Evolutionary conservation across 768 basidiomycete genomes (phyloP), one percentile per base, ranked within the genome.

Genomic region (Piloderma croceum): DNA sequence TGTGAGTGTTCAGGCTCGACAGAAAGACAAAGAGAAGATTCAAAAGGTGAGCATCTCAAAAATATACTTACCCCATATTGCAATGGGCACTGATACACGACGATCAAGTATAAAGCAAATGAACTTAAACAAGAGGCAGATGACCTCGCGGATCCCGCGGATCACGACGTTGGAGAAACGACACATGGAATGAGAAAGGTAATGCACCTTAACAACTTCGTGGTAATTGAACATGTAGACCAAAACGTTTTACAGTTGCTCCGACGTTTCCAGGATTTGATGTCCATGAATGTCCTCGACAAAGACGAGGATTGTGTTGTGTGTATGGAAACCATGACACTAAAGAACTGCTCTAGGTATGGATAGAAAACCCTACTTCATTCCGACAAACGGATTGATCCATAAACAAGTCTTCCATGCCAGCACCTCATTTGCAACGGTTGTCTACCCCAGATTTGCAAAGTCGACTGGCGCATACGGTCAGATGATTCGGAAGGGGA

Each of bases 141-240:
- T 37, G 68, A 71, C 41, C 47, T 65, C 36, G 49, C 41, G 17
- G 70, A 74, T 42, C 63, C 64, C 4, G 46, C 62, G 9, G 51
- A 58, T 9, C 43, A 51, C n/a, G 59, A 55, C 15, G 49, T 56
- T 7, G 61, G 52, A 2, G 70, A 71, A 39, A 38, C 60, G 17
- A 51, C 52, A 3, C 36, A 64, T 44, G 46, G 55, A 12, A 69
- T 73, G 69, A 59, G 65, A 43, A 73, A 72, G 55, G 73, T 68
- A 24, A 23, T 49, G 42, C 19, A 19, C 13, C 7, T 32, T 12
- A 20, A n/a, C n/a, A n/a, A n/a, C n/a, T n/a, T n/a, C n/a, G n/a
- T n/a, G n/a, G 18, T 24, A 13, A 12, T 17, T n/a, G 15, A 20
- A 11, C 5, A 9, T n/a, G 1, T 37, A 19, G 22, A 12, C 10